phyloP scores from a whole-genome alignment of 176 grass and related monocot genomes.

The Carex scoparia region DNA sequence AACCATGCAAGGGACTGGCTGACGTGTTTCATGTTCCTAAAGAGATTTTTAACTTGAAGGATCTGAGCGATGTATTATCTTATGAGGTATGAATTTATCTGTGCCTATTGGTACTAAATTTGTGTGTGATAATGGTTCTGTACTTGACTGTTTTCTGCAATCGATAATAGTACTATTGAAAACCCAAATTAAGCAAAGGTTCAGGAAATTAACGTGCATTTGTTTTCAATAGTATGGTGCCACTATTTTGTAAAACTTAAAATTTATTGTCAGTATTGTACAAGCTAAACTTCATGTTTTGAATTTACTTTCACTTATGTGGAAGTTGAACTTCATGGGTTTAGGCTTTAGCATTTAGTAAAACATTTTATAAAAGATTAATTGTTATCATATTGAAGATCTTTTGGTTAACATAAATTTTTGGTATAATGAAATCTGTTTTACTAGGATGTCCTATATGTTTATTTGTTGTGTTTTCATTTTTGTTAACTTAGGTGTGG shows the following conservation, averaged over 20 bases:
- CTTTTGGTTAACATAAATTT: not conserved
- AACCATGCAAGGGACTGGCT: constrained; percentile 48
- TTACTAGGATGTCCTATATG: not conserved
- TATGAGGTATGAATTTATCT: constrained; percentile 49
- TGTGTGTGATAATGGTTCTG: not conserved
- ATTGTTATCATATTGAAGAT: not conserved
- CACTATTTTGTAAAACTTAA: not conserved
- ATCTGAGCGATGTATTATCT: constrained; percentile 58
- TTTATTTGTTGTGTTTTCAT: not conserved
- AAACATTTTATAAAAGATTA: not conserved
- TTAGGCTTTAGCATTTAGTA: not conserved
- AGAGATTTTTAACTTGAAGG: constrained; percentile 53
- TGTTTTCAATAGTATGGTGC: not conserved
- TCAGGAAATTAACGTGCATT: not conserved
- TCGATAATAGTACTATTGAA: not conserved
- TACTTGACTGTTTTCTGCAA: not conserved
- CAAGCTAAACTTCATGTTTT: not conserved
- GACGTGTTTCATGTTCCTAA: constrained; percentile 59
- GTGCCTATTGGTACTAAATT: not conserved
- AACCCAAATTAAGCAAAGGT: not conserved
- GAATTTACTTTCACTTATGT: not conserved
- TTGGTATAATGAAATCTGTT: not conserved
- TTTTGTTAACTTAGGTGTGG: constrained; percentile 48
- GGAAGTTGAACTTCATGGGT: not conserved
- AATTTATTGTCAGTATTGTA: not conserved